Percentiles rank a stretch among this genome's conserved stretches.
phyloP scores from a whole-genome alignment of 208 protist genomes.

The Naegleria gruberi region DNA sequence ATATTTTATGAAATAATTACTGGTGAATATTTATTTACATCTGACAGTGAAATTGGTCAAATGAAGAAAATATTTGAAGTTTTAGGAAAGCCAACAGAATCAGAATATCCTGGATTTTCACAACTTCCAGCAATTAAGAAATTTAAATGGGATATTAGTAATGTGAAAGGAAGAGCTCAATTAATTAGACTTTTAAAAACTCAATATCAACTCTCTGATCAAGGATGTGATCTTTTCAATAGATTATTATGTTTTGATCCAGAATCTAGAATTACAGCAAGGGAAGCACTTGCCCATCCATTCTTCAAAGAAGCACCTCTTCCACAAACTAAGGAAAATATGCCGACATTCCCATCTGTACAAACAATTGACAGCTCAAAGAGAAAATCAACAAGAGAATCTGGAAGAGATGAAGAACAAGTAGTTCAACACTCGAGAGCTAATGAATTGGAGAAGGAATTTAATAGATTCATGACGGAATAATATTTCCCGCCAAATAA shows the following conservation, averaged over 20 bases:
- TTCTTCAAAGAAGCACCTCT: constrained; percentile 4
- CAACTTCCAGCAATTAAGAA: neutral
- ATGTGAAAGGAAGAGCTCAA: neutral
- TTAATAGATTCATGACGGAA: neutral
- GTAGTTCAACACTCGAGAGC: neutral
- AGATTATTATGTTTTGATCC: neutral
- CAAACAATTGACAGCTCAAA: neutral
- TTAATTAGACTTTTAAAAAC: neutral
- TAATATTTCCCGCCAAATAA: too few relatives aligned
- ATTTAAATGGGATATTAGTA: neutral
- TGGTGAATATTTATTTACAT: constrained; percentile 46
- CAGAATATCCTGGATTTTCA: neutral
- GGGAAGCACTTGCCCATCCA: neutral
- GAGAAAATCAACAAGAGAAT: neutral
- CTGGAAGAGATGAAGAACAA: neutral
- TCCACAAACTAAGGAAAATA: neutral
- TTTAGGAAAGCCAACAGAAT: neutral
- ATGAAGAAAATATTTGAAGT: constrained; percentile 46
- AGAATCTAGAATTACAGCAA: neutral
- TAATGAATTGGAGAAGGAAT: neutral
- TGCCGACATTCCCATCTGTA: neutral
- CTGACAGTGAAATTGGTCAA: constrained; percentile 63
- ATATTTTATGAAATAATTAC: constrained; percentile 59
- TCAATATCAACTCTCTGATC: neutral
- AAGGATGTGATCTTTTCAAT: constrained; percentile 4